phyloP scores from a whole-genome alignment of 2,329 filamentous ascomycete genomes.

The Alternaria sp. region DNA sequence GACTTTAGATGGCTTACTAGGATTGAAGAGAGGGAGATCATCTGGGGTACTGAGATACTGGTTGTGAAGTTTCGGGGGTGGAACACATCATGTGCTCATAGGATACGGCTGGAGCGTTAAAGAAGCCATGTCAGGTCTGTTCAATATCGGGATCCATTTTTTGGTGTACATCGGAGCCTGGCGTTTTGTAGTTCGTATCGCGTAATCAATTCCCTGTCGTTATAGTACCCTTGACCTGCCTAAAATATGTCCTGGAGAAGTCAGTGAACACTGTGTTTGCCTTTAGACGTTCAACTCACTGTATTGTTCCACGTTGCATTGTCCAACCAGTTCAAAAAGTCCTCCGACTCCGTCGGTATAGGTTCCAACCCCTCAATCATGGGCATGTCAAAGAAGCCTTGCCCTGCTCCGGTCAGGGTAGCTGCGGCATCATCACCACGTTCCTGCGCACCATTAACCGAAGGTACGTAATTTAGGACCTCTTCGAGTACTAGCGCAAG shows the following conservation, averaged over 20 bases:
- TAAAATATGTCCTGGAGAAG: slow-evolving; percentile 25
- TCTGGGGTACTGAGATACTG: background rate
- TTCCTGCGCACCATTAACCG: slow-evolving; percentile 27
- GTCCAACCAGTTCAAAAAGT: slow-evolving; percentile 50
- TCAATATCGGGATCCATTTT: background rate
- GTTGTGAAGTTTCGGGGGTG: background rate
- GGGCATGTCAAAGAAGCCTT: slow-evolving; percentile 47
- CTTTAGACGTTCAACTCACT: slow-evolving; percentile 20
- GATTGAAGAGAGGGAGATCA: background rate
- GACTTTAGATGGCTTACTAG: background rate
- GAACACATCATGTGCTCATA: background rate
- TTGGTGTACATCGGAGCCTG: background rate
- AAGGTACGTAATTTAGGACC: slow-evolving; percentile 48
- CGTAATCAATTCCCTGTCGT: background rate
- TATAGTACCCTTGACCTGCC: background rate
- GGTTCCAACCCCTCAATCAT: slow-evolving; percentile 50
- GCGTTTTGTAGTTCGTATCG: background rate
- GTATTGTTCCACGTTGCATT: slow-evolving; percentile 50
- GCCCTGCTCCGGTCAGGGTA: slow-evolving; percentile 25
- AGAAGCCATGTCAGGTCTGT: background rate
- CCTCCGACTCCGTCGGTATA: slow-evolving; percentile 48
- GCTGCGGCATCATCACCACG: slow-evolving; percentile 18
- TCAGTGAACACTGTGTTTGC: background rate
- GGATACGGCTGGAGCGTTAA: background rate
- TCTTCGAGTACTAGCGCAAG: slow-evolving; percentile 47